Base-by-base conservation (phyloP, 352 stramenopile species). In the Halophytophthora polymorphica region DNA sequence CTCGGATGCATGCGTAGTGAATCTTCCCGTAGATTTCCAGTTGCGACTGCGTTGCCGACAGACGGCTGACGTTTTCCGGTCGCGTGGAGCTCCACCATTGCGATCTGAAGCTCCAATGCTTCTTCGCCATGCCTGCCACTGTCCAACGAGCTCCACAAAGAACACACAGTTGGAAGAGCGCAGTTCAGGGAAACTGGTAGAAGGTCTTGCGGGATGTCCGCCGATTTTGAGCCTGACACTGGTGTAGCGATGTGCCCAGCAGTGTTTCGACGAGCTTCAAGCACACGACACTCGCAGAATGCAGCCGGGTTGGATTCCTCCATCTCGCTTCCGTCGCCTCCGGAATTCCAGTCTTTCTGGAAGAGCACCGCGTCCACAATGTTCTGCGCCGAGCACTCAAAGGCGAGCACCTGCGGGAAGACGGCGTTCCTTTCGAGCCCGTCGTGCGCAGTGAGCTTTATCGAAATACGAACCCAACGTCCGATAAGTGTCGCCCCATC, bases 311-410 rank as follows among this genome's bases (percentile, higher is more conserved):
- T 38, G 8, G 45, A 50, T 21, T 13, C 19, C 6, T 34, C 29
- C 7, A 18, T 3, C 14, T 25, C 33, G n/a, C n/a, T n/a, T 22
- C 54, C 23, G 12, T 34, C 31, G 17, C 29, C 15, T 12, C 17
- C 22, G 12, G 12, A 6, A 96, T 79, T 63, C 8, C 98, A 65
- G 52, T 90, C 96, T 41, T 66, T 75, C 21, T 93, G 66, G 0
- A 89, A 91, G 2, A 84, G 66, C 13, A 74, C 41, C n/a, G 45
- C 58, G 25, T 53, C 43, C 5, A 58, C 29, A 23, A 58, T 35
- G 40, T 12, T 45, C 45, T 58, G 35, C 6, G 39, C 5, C 7
- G 36, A n/a, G 19, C 59, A 58, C 29, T 52, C 37, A 33, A 49
- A 48, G 25, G 29, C 15, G n/a, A 63, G 41, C 17, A 42, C 29